Base-by-base conservation (phyloP, 257 asterid species). In the Solanum tacnaense region DNA sequence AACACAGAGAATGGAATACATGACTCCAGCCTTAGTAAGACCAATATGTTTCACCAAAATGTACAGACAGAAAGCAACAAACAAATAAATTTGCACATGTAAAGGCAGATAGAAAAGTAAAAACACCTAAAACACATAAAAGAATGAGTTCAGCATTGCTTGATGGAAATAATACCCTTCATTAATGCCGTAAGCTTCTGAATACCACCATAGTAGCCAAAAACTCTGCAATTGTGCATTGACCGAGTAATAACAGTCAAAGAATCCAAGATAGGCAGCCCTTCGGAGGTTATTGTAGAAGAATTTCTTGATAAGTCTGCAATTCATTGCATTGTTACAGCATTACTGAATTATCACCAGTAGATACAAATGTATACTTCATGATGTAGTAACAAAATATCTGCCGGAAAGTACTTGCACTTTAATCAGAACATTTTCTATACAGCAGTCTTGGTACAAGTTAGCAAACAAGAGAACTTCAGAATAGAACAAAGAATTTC, bases 161-260 rank as follows among this genome's bases (percentile, higher is more conserved):
- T 83, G 72, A 60, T 58, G 49, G 83, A 78, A 87, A 46, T 76
- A 68, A 35, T 91, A 96, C 98, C 98, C 94, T 97, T 97, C 98
- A 96, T 92, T 91, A 97, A 88, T 71, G 99, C 98, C 36, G 98
- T 93, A 87, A 97, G 96, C 93, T 96, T 97, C 88, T 94, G 98
- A 88, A 97, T 92, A 83, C 98, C 99, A 88, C 95, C 94, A 90
- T 94, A 92, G 92, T 93, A 94, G 81, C 95, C 96, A 92, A 96
- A 90, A 79, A 94, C 96, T 91, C 94, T 92, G 96, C 98, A 96
- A 89, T 97, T 97, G 94, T 97, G 97, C 94, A 92, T 88, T 75
- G 99, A 97, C 91, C 93, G 92, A 49, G 95, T 91, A 92, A 93
- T 93, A 89, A 93, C 87, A 75, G 95, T 90, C 94, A 97, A 92